Percentiles rank a stretch among this genome's conserved stretches.
Conservation (phyloP, 148 eudicot species). For the Heliamphora exappendiculata region DNA sequence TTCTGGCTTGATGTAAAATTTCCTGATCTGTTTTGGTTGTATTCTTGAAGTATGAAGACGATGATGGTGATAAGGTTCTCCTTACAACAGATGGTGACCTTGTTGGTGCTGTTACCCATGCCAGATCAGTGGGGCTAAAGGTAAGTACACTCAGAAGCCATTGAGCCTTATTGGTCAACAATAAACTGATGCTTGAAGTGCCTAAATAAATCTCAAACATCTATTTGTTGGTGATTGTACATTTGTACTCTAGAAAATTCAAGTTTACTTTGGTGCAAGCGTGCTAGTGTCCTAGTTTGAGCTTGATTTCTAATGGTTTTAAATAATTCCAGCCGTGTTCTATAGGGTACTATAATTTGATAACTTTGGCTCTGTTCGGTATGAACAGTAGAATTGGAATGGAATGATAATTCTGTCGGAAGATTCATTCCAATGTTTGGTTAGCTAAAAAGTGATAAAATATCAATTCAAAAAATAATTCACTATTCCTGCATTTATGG, state of each 20-base stretch:
- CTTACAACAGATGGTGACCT: slow-evolving; percentile 81
- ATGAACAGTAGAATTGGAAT: too few relatives aligned
- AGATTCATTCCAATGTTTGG: too few relatives aligned
- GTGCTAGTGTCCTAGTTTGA: background rate
- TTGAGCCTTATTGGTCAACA: background rate
- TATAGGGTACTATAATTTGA: background rate
- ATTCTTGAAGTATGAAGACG: slow-evolving; percentile 73
- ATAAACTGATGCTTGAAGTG: background rate
- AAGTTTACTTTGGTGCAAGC: background rate
- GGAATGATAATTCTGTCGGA: too few relatives aligned
- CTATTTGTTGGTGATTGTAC: background rate
- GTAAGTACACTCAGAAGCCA: slow-evolving; percentile 26
- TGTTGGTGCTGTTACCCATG: slow-evolving; percentile 68
- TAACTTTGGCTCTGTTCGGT: too few relatives aligned
- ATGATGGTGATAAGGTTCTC: slow-evolving; percentile 86
- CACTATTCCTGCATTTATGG: too few relatives aligned
- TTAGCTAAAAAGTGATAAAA: too few relatives aligned
- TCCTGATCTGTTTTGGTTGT: slow-evolving; percentile 9
- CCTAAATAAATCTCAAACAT: background rate
- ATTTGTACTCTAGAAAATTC: background rate
- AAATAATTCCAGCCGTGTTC: background rate
- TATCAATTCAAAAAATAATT: too few relatives aligned
- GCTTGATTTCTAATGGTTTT: background rate
- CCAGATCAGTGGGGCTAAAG: slow-evolving; percentile 75
- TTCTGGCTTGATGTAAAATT: background rate